phyloP scores from a whole-genome alignment of 2,329 filamentous ascomycete genomes.

The Esteya vermicola region DNA sequence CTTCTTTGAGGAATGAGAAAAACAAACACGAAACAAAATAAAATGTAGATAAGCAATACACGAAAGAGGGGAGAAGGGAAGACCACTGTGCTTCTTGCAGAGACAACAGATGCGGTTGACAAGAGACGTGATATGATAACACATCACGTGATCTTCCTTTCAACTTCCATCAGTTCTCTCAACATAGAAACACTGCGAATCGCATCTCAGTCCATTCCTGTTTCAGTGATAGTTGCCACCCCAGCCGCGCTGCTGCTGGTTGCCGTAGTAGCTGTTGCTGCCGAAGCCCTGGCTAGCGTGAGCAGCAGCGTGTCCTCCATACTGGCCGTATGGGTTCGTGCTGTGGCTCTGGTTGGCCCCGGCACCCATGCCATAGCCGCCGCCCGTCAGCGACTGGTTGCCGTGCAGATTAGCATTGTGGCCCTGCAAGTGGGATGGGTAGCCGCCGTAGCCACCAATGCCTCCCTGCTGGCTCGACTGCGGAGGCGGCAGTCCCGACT shows the following conservation, averaged over 20 bases:
- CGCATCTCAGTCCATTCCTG: background rate
- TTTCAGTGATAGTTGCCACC: slow-evolving; percentile 38
- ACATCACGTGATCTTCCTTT: too few relatives aligned
- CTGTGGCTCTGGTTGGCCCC: slow-evolving; percentile 36
- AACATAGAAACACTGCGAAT: background rate
- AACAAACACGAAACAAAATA: too few relatives aligned
- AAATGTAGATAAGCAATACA: too few relatives aligned
- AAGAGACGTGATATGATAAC: too few relatives aligned
- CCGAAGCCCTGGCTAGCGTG: slow-evolving; percentile 34
- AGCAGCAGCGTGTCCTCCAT: slow-evolving; percentile 31
- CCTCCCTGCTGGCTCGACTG: slow-evolving; percentile 36
- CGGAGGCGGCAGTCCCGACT: slow-evolving; percentile 38
- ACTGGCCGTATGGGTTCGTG: slow-evolving; percentile 39
- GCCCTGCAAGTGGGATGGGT: slow-evolving; percentile 37
- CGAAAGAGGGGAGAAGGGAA: too few relatives aligned
- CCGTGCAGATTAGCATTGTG: slow-evolving; percentile 42
- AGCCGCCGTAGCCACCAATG: slow-evolving; percentile 40
- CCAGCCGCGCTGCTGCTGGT: slow-evolving; percentile 37
- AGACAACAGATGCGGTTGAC: too few relatives aligned
- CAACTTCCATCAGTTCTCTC: too few relatives aligned
- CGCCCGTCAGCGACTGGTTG: slow-evolving; percentile 25
- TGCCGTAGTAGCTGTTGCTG: slow-evolving; percentile 31
- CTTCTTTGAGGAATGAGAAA: background rate
- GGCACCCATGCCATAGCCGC: slow-evolving; percentile 39
- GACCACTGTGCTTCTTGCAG: too few relatives aligned